Evolutionary conservation across 768 basidiomycete genomes (phyloP).

Genomic region (Leccinum variicolor): DNA sequence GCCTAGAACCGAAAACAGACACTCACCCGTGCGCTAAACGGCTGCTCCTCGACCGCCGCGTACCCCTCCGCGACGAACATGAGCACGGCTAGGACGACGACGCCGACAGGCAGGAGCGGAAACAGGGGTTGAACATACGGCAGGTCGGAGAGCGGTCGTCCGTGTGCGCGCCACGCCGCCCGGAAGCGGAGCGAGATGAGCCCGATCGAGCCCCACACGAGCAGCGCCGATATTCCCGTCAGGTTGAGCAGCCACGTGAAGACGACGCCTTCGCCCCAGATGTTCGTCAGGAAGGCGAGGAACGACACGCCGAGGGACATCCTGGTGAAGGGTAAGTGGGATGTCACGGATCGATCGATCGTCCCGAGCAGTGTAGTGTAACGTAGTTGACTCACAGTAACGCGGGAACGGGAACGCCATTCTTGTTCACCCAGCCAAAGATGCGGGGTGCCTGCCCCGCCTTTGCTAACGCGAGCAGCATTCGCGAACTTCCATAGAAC

Average conservation of each 20-base stretch:
- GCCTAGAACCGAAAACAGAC: background rate
- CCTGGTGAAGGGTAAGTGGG: constrained; percentile 27
- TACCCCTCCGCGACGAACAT: constrained; percentile 60
- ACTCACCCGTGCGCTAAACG: constrained; percentile 42
- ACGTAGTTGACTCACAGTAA: constrained; percentile 38
- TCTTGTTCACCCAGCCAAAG: constrained; percentile 62
- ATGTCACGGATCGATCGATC: background rate
- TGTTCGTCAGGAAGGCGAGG: constrained; percentile 54
- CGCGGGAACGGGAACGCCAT: constrained; percentile 60
- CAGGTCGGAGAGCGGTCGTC: constrained; percentile 47
- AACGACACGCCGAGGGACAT: constrained; percentile 46
- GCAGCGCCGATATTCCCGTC: constrained; percentile 62
- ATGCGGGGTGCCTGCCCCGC: constrained; percentile 60
- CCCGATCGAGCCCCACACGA: constrained; percentile 64
- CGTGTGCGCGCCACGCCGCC: constrained; percentile 53
- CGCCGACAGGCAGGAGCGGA: constrained; percentile 48
- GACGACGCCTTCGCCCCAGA: constrained; percentile 54
- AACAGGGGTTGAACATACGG: constrained; percentile 57
- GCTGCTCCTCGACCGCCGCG: constrained; percentile 41
- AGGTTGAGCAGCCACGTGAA: constrained; percentile 62
- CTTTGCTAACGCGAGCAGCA: constrained; percentile 59
- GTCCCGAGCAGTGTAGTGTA: background rate
- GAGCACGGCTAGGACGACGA: constrained; percentile 45
- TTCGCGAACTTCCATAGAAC: constrained; percentile 64
- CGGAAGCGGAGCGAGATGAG: constrained; percentile 60